A percentile compares a stretch with the other conserved stretches of the same genome.
Evolutionary conservation across 345 rosid species (phyloP).

Genomic region (Gossypium australe): DNA sequence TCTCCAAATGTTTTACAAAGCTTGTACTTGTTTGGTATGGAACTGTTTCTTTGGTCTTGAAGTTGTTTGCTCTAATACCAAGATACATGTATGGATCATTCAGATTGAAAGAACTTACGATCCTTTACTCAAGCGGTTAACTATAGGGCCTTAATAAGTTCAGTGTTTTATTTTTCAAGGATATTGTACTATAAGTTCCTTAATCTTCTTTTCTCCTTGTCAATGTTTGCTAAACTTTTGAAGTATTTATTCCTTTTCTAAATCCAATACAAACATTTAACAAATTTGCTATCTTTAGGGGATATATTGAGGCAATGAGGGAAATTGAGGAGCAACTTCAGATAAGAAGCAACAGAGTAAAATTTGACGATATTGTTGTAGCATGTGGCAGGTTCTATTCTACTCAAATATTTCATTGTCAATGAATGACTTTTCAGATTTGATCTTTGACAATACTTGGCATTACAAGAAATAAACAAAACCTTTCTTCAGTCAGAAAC

Average conservation of each 20-base stretch:
- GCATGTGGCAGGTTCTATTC: slow-evolving; percentile 92
- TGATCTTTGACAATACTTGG: background rate
- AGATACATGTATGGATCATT: background rate
- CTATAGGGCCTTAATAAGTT: background rate
- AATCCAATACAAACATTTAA: background rate
- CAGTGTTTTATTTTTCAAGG: background rate
- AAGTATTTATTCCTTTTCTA: background rate
- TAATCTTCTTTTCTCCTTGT: background rate
- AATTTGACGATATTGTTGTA: slow-evolving; percentile 81
- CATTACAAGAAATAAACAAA: background rate
- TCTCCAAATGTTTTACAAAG: background rate
- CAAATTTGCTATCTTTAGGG: slow-evolving; percentile 39
- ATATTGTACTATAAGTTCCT: background rate
- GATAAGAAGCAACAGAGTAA: slow-evolving; percentile 27
- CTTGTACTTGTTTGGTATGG: background rate
- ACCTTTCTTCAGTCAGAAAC: background rate
- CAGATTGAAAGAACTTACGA: background rate
- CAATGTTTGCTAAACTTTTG: background rate
- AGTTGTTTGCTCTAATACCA: background rate
- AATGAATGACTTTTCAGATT: background rate
- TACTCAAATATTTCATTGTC: slow-evolving; percentile 7
- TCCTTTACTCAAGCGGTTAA: background rate
- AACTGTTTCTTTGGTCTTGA: background rate
- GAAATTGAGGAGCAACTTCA: slow-evolving; percentile 85
- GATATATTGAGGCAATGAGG: slow-evolving; percentile 76